Base-by-base conservation (phyloP, 108 stramenopile genomes). In the Cyclotella kingstonii region DNA sequence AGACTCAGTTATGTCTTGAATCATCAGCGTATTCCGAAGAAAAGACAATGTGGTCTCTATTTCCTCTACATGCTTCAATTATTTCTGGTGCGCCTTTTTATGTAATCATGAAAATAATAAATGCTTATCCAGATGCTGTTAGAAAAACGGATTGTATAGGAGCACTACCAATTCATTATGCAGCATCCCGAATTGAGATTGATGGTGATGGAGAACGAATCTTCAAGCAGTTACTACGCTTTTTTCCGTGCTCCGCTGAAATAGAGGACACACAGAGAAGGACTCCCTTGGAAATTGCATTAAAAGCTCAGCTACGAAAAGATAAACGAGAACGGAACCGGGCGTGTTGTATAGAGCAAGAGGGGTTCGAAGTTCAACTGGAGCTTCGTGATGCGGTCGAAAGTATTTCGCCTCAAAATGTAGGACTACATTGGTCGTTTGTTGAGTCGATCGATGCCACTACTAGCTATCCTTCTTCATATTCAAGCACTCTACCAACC, bases 31-130 rank as follows among this genome's bases (percentile, higher is more conserved):
- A 18, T 18, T 18, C 43, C 5, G 43, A 14, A 44, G 19, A 4
- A 44, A 44, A 18, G 43, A n/a, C 9, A 7, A 18, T 18, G 19
- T 18, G 17, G 5, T 44, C 19, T 18, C 19, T 35, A 27, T 36
- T 62, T 39, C 60, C 60, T 2, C 60, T 62, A 1, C 60, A 62
- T 39, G 60, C 60, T 8, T 35, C 60, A 2, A 62, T 62, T 18
- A 30, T 45, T 0, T 22, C 50, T 12, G 60, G 60, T 30, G 60
- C 60, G 27, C 60, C 60, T 14, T 21, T 36, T 18, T 62, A 49
- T 30, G 38, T 62, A 11, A 62, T 50, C 26, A 18, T 62, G 22
- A 48, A 62, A 36, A 30, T 62, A 9, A 7, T 62, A 21, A 9
- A 62, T 5, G 35, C 36, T 22, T 62, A 39, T 39, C 60, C 60